A percentile compares a stretch with the other conserved stretches of the same genome.
phyloP scores from a whole-genome alignment of 306 rosid genomes.

The Cucumis hystrix region DNA sequence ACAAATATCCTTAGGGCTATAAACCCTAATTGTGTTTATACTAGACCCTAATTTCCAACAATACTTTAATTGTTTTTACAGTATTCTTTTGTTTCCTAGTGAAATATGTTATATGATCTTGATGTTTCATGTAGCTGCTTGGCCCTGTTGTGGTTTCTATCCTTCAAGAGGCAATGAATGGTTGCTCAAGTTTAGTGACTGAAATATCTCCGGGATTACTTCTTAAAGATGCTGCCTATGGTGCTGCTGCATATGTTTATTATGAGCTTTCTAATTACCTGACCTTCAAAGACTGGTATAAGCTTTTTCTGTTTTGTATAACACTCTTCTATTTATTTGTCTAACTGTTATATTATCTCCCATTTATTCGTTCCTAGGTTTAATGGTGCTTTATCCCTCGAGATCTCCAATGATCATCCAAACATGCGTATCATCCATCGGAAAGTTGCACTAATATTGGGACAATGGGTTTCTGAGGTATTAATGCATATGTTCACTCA shows the following conservation, averaged over 20 bases:
- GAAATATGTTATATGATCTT: slow-evolving; percentile 10
- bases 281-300: slow-evolving; percentile 83
- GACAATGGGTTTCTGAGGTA: slow-evolving; percentile 99
- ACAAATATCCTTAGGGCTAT: too few relatives aligned
- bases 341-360: background rate
- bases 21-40: too few relatives aligned
- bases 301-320: slow-evolving; percentile 1
- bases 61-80: background rate
- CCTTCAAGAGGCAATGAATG: slow-evolving; percentile 82
- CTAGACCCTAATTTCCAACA: too few relatives aligned
- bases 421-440: slow-evolving; percentile 74
- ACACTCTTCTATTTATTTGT: background rate
- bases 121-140: slow-evolving; percentile 44
- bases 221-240: slow-evolving; percentile 96
- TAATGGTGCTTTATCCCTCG: slow-evolving; percentile 80
- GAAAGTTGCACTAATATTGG: slow-evolving; percentile 81
- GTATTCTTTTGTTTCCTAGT: slow-evolving; percentile 9
- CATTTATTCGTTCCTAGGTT: slow-evolving; percentile 47
- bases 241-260: slow-evolving; percentile 96
- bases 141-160: slow-evolving; percentile 93
- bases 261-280: slow-evolving; percentile 92
- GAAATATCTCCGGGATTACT: slow-evolving; percentile 83
- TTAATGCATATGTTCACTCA: background rate
- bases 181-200: slow-evolving; percentile 62
- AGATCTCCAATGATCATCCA: slow-evolving; percentile 87